Evolutionary conservation across 495 filamentous ascomycete species (phyloP).

Genomic region (Parathielavia hyrcaniae): DNA sequence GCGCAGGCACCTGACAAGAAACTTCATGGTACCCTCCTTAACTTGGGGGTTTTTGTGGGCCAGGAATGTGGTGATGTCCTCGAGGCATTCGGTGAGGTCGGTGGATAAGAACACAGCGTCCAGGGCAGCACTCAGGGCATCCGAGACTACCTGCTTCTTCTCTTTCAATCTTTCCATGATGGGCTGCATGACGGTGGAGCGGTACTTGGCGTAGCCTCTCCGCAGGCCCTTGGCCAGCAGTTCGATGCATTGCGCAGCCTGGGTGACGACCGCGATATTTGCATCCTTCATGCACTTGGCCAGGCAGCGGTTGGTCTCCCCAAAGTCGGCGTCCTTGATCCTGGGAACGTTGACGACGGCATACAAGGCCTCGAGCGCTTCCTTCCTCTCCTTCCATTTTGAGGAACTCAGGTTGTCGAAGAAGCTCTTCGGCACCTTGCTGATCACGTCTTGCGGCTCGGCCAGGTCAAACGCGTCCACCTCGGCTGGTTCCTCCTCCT

Average conservation of each 20-base stretch:
- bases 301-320: constrained; percentile 71
- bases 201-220: constrained; percentile 71
- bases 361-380: constrained; percentile 79
- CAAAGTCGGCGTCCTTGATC: constrained; percentile 85
- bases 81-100: constrained; percentile 71
- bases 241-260: constrained; percentile 91
- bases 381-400: constrained; percentile 99
- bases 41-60: constrained; percentile 96
- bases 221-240: constrained; percentile 83
- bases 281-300: constrained; percentile 99
- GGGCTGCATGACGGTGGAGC: constrained; percentile 68
- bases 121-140: constrained; percentile 76
- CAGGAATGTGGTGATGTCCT: constrained; percentile 79
- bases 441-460: constrained; percentile 78
- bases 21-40: constrained; percentile 88
- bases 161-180: constrained; percentile 95
- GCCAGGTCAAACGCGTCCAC: constrained; percentile 81
- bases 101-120: constrained; percentile 82
- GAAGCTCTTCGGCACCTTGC: constrained; percentile 78
- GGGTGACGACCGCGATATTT: constrained; percentile 89
- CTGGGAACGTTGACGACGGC: constrained; percentile 73
- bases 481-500: constrained; percentile 63
- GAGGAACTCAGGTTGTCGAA: constrained; percentile 74
- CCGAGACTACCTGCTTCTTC: constrained; percentile 85
- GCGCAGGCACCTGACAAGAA: constrained; percentile 79